Base-by-base conservation (phyloP, 257 asterid species). In the Datura wrightii region DNA sequence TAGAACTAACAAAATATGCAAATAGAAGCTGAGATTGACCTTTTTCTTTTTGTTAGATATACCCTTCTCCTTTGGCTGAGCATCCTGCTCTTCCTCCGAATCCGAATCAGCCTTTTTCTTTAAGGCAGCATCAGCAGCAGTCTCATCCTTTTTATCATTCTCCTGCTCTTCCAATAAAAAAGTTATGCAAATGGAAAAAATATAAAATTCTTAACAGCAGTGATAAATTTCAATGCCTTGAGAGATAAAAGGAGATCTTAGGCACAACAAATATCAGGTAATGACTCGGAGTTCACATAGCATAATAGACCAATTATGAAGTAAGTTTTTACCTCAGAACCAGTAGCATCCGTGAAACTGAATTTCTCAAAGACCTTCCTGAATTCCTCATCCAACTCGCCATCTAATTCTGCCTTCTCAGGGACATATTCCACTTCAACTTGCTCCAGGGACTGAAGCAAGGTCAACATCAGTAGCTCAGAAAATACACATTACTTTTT, bases 391-490 rank as follows among this genome's bases (percentile, higher is more conserved):
- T 92, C 91, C 85, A 91, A 83, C 65, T 86, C 84, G 54, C 93
- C 98, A 78, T 90, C 94, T 60, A 94, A 85, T 80, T 93, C 97
- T 6, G 94, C 97, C 89, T 89, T 93, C 79, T 96, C 99, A 41
- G 98, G 98, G 13, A 96, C 94, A 91, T 92, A 96, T 87, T 96
- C 99, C 83, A 94, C 88, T 90, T 92, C 99, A 82, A 96, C 97
- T n/a, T 71, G 92, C 88, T 87, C 96, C 82, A 88, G 60, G 56
- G 63, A 86, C 98, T 94, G 89, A 74, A 78, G 10, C 82, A 83
- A 65, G 52, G 52, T 8, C 70, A 86, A 54, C 31, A 83, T 55
- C 46, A 85, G 56, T n/a, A 71, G 50, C 14, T 82, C 54, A 66
- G 53, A 85, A 76, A 82, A 60, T 50, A 16, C 58, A 3, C 6